Conservation (phyloP, 129 eudicot genomes). For the Flaveria ramosissima region DNA sequence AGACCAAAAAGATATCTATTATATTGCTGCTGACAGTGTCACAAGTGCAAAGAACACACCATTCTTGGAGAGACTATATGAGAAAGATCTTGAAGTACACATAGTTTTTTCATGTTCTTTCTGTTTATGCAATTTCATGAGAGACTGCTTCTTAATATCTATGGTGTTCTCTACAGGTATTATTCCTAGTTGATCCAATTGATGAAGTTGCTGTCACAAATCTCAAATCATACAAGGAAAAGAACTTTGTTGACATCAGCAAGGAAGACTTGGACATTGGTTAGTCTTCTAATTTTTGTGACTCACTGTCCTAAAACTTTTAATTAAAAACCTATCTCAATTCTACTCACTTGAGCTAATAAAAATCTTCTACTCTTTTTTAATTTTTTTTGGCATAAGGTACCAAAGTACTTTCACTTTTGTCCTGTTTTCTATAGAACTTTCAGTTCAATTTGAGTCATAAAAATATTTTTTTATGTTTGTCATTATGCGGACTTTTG, state of each 20-base stretch:
- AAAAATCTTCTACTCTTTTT: neutral
- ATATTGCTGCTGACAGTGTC: constrained; percentile 88
- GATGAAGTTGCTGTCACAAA: constrained; percentile 87
- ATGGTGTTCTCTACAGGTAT: constrained; percentile 50
- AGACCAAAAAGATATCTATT: constrained; percentile 83
- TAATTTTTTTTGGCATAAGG: neutral
- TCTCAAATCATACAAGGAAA: constrained; percentile 77
- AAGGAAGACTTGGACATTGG: constrained; percentile 92
- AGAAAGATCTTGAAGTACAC: constrained; percentile 77
- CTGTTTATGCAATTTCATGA: neutral
- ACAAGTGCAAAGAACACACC: constrained; percentile 89
- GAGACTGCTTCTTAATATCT: neutral
- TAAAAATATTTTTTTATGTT: neutral
- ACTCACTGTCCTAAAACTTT: neutral
- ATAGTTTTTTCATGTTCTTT: neutral
- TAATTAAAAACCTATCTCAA: neutral
- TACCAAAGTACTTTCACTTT: neutral
- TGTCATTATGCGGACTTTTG: neutral
- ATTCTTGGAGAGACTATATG: constrained; percentile 81
- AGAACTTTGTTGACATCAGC: constrained; percentile 83
- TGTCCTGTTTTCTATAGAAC: neutral
- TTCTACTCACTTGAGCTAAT: neutral
- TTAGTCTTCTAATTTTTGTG: constrained; percentile 30
- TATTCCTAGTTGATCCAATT: constrained; percentile 82
- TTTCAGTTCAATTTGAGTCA: neutral